Base-by-base conservation (phyloP, 2,329 filamentous ascomycete species). In the Alternaria gansuensis region DNA sequence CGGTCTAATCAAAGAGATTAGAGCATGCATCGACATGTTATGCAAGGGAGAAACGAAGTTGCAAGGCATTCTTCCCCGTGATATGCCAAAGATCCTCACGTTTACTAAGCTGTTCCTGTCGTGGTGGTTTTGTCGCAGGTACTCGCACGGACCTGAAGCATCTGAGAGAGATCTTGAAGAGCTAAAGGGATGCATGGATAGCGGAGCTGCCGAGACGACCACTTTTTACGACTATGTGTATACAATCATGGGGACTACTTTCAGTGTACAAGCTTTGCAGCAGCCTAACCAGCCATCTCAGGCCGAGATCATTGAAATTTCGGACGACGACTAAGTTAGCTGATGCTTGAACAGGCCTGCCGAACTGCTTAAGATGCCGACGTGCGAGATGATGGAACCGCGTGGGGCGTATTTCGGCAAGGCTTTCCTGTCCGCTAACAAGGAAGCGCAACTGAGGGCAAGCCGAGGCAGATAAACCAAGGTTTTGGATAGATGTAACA, bases 121-220 rank as follows among this genome's bases (percentile, higher is more conserved):
- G 26, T 79, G 76, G 76, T 75, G 71, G 70, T 49, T 73, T 6
- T 69, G 65, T 26, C 63, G 62, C n/a, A 62, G 73, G 29, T 71
- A 64, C 36, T 57, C 67, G 11, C 26, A 17, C 17, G 33, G 51
- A 21, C 55, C 51, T 10, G 31, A 57, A n/a, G 54, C 66, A 4
- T 46, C 63, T 0, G 29, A 43, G 6, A 28, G 11, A 54, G 54
- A 63, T 2, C 59, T 75, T 0, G 44, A 65, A 28, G 67, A 73
- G 29, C 46, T 75, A 1, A 43, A 34, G 26, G n/a, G 28, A 5
- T 63, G 58, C 36, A 51, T 75, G 1, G 40, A 60, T 11, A 34
- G 60, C 5, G 54, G 55, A 7, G 53, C 50, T 5, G 40, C 59
- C 3, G 72, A 72, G 37, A 62, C 49, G 5, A 33, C 46, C 2